Evolutionary conservation across 73 alveolate genomes (phyloP), one percentile per base, ranked within the genome.

Genomic region (Blepharisma stoltei): DNA sequence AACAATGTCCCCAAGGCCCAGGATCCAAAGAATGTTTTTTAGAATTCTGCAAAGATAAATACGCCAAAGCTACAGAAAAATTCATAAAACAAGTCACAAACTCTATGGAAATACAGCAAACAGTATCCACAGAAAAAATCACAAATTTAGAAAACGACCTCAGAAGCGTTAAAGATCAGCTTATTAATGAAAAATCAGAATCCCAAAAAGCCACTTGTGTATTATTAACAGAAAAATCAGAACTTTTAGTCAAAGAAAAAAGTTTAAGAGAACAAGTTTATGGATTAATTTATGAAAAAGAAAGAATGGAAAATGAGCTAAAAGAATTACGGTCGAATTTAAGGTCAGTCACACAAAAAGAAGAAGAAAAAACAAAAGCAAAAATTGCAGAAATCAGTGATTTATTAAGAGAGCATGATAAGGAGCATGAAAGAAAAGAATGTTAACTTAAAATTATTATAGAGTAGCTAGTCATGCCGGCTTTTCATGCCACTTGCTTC

Each of bases 141-240:
- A 80, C 85, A 71, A 82, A 89, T 69, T 87, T 88, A 45, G 91
- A 92, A 86, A 55, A 78, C 14, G 89, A 95, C 83, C 65, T 92
- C 54, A 81, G 78, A 73, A 91, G 87, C 78, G 71, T 68, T 25
- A 90, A 88, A 79, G 75, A 86, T 25, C 89, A 88, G 37, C 77
- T 81, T 38, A 60, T 54, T 6, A 25, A 78, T 14, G 92, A 86
- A 69, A 70, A 67, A 55, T 85, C 82, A n/a, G 70, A 83, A 21
- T 87, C 45, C 54, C 88, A 81, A 53, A 46, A 79, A 38, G 81
- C 81, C 50, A 48, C 78, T 46, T 65, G 89, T 54, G 20, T 77
- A 45, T 70, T 89, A 25, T 87, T 87, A 86, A 80, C 47, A 55
- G 93, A 95, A 68, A 89, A 87, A 71, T 89, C 94, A 52, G 95